These are phyloP conservation scores for Aspergillus fumigatiaffinis DNA, from an alignment of 2,329 filamentous ascomycete genomes.

Conservation along the genomic window DNA sequence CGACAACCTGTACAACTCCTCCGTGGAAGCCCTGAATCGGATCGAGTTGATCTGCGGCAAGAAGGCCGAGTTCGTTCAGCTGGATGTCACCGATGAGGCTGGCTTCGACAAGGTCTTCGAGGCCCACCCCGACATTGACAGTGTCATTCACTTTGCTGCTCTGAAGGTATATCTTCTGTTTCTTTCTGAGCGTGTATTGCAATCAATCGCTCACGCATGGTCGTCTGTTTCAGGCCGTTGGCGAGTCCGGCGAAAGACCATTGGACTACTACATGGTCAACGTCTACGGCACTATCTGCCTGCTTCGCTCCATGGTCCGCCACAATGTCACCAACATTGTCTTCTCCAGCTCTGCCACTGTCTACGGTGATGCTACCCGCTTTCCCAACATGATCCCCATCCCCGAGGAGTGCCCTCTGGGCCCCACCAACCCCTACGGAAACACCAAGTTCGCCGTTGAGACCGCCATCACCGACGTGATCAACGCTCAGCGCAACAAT, in stretches of 20 bases:
- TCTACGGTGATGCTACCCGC: constrained; percentile 95
- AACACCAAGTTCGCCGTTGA: constrained; percentile 94
- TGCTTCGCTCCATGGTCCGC: constrained; percentile 80
- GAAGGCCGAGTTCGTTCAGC: constrained; percentile 76
- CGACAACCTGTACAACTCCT: constrained; percentile 97
- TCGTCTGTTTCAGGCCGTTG: constrained; percentile 66
- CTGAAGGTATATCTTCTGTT: constrained; percentile 64
- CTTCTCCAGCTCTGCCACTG: constrained; percentile 96
- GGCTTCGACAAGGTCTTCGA: constrained; percentile 82
- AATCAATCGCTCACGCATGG: constrained; percentile 4
- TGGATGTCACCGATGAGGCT: constrained; percentile 82
- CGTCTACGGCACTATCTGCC: constrained; percentile 83
- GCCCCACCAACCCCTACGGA: constrained; percentile 95
- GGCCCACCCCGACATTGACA: constrained; percentile 89
- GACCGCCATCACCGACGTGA: constrained; percentile 82
- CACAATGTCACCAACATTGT: constrained; percentile 95
- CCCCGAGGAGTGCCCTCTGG: constrained; percentile 91
- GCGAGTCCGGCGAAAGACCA: constrained; percentile 88
- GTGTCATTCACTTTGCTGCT: constrained; percentile 97
- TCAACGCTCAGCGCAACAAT: constrained; percentile 81
- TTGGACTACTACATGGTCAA: constrained; percentile 98
- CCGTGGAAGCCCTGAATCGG: constrained; percentile 82
- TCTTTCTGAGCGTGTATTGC: not conserved
- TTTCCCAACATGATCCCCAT: constrained; percentile 99
- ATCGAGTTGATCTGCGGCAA: constrained; percentile 92